Conservation (phyloP, 2,329 filamentous ascomycete genomes). For the Salinomyces thailandicus region DNA sequence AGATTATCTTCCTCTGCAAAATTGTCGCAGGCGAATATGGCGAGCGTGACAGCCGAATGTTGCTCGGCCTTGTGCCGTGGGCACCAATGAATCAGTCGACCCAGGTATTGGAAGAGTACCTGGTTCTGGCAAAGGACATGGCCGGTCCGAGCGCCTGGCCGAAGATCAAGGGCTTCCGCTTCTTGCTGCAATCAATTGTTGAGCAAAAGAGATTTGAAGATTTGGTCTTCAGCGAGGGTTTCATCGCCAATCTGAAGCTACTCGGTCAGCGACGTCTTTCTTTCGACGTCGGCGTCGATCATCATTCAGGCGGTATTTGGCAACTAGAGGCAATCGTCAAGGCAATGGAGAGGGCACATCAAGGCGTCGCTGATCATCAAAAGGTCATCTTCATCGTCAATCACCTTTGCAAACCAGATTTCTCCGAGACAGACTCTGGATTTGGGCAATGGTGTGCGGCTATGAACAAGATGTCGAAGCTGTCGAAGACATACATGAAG, state of each 20-base stretch:
- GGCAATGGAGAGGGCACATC: constrained; percentile 43
- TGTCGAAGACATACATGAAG: constrained; percentile 70
- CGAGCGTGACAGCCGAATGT: constrained; percentile 40
- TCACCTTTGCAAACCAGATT: constrained; percentile 79
- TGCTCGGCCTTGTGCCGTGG: constrained; percentile 69
- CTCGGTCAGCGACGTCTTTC: constrained; percentile 49
- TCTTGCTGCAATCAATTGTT: constrained; percentile 56
- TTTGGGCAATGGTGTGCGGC: constrained; percentile 60
- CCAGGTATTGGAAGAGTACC: constrained; percentile 52
- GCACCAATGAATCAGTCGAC: constrained; percentile 65
- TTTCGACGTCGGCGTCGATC: constrained; percentile 80
- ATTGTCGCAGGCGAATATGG: constrained; percentile 49
- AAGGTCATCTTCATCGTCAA: constrained; percentile 63
- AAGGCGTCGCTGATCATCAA: constrained; percentile 44
- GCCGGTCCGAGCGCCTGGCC: constrained; percentile 53
- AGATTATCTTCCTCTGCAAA: constrained; percentile 58
- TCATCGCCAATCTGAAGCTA: constrained; percentile 44
- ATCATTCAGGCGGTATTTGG: constrained; percentile 61
- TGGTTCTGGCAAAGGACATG: constrained; percentile 48
- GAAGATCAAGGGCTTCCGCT: constrained; percentile 69
- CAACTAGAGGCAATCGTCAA: constrained; percentile 34
- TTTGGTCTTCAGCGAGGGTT: constrained; percentile 26
- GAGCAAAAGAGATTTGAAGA: constrained; percentile 26
- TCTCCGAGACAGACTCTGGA: constrained; percentile 34
- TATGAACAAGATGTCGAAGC: constrained; percentile 56